phyloP scores from a whole-genome alignment of 495 filamentous ascomycete species.

The Eremomyces bilateralis region DNA sequence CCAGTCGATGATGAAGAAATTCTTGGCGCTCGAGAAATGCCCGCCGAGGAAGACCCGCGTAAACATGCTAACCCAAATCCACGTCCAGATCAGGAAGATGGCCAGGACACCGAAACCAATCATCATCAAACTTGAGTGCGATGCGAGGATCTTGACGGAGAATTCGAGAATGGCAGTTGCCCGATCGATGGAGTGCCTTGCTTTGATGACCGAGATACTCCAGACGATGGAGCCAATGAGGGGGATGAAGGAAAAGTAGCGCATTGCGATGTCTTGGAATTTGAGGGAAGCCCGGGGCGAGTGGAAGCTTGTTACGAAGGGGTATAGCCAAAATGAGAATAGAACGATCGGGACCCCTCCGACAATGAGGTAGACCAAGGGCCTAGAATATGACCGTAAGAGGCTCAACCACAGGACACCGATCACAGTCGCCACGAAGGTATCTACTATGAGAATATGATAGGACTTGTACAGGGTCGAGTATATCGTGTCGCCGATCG shows the following conservation, averaged over 20 bases:
- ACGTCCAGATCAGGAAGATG: conserved; percentile 67
- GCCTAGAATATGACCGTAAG: conserved; percentile 62
- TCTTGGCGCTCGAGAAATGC: conserved; percentile 31
- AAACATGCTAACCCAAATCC: conserved; percentile 95
- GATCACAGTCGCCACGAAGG: conserved; percentile 67
- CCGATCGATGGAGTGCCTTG: conserved; percentile 55
- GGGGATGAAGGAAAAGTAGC: conserved; percentile 63
- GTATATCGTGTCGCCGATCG: conserved; percentile 80
- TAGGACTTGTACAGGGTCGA: conserved; percentile 70
- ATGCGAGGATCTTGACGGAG: conserved; percentile 62
- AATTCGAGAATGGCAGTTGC: conserved; percentile 81
- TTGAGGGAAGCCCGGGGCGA: conserved; percentile 43
- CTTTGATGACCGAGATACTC: conserved; percentile 58
- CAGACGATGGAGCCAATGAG: conserved; percentile 52
- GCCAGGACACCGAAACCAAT: conserved; percentile 62
- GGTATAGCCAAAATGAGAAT: conserved; percentile 73
- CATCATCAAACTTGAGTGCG: conserved; percentile 62
- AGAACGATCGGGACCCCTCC: conserved; percentile 69
- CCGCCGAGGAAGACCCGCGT: conserved; percentile 81
- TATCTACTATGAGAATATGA: conserved; percentile 74
- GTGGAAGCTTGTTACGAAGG: conserved; percentile 75
- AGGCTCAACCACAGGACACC: conserved; percentile 81
- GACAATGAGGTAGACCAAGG: conserved; percentile 54
- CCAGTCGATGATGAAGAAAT: conserved; percentile 51
- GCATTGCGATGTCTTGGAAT: conserved; percentile 73